phyloP scores from a whole-genome alignment of 495 filamentous ascomycete genomes.

The Aspergillus ostianus region DNA sequence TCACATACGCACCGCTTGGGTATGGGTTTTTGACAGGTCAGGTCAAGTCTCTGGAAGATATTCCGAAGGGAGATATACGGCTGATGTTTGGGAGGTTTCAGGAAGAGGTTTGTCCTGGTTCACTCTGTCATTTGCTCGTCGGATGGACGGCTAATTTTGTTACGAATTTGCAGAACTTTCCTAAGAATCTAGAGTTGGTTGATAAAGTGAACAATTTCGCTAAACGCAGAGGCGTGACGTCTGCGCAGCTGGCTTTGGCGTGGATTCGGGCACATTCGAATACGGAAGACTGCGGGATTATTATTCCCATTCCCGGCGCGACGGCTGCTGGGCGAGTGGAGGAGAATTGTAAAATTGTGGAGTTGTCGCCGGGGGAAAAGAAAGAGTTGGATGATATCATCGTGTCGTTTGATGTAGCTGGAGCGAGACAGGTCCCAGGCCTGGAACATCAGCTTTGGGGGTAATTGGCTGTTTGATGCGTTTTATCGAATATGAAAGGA shows the following conservation, averaged over 20 bases:
- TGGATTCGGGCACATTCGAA: constrained; percentile 56
- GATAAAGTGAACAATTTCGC: constrained; percentile 59
- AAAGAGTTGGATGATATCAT: constrained; percentile 43
- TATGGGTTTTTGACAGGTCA: constrained; percentile 50
- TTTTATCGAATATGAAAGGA: no score
- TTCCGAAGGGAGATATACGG: constrained; percentile 1
- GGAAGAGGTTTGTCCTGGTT: constrained; percentile 14
- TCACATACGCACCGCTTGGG: constrained; percentile 57
- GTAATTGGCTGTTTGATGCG: no score
- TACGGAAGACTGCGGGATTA: constrained; percentile 49
- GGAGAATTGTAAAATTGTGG: constrained; percentile 49
- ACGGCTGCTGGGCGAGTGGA: constrained; percentile 44
- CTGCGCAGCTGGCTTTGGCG: constrained; percentile 66
- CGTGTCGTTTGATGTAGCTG: not conserved
- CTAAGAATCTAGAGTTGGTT: constrained; percentile 64
- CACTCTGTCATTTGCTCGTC: no score
- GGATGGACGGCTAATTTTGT: no score
- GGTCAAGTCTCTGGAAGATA: constrained; percentile 10
- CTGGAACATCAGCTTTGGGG: no score
- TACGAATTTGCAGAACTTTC: constrained; percentile 50
- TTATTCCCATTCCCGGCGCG: constrained; percentile 75
- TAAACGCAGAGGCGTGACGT: constrained; percentile 59
- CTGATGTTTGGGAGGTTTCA: constrained; percentile 57
- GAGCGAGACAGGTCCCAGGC: not conserved
- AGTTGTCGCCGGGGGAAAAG: constrained; percentile 49